Percentiles rank a stretch among this genome's conserved stretches.
phyloP scores from a whole-genome alignment of 805 yeast genomes.

The Kuraishia piskuri region DNA sequence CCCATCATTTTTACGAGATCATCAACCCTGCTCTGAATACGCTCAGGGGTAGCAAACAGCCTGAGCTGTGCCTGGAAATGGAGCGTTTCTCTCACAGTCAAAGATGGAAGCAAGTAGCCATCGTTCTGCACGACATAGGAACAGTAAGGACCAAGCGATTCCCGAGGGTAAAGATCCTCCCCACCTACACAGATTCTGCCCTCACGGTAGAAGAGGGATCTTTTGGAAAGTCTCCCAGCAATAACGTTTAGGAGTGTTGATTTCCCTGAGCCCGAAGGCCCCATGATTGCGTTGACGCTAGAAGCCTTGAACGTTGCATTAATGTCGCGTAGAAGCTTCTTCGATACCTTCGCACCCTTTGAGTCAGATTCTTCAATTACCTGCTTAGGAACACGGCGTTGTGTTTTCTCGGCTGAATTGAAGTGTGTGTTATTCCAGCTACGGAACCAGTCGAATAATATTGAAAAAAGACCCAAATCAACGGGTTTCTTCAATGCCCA shows the following conservation, averaged over 20 bases:
- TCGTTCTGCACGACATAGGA: constrained; percentile 74
- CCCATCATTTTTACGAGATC: constrained; percentile 49
- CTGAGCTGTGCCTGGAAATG: constrained; percentile 58
- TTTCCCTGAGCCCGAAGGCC: constrained; percentile 67
- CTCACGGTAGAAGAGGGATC: constrained; percentile 3
- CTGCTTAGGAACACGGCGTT: background rate
- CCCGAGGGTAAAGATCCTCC: constrained; percentile 17
- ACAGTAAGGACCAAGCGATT: constrained; percentile 27
- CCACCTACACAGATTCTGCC: constrained; percentile 35
- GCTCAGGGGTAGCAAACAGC: constrained; percentile 21
- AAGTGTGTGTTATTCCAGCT: background rate
- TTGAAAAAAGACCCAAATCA: constrained; percentile 3
- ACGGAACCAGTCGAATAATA: background rate
- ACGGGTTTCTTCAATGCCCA: constrained; percentile 4
- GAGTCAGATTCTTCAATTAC: constrained; percentile 2
- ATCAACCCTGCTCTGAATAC: constrained; percentile 26
- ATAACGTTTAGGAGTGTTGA: constrained; percentile 49
- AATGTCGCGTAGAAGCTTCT: constrained; percentile 24
- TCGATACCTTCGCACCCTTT: background rate
- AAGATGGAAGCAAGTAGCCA: constrained; percentile 50
- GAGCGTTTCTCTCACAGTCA: constrained; percentile 67
- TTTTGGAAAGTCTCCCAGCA: constrained; percentile 37
- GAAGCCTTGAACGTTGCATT: constrained; percentile 40
- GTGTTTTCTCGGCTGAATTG: background rate
- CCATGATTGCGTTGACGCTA: constrained; percentile 55